Conservation (phyloP, 305 asterid genomes). For the Fraxinus dipetala region DNA sequence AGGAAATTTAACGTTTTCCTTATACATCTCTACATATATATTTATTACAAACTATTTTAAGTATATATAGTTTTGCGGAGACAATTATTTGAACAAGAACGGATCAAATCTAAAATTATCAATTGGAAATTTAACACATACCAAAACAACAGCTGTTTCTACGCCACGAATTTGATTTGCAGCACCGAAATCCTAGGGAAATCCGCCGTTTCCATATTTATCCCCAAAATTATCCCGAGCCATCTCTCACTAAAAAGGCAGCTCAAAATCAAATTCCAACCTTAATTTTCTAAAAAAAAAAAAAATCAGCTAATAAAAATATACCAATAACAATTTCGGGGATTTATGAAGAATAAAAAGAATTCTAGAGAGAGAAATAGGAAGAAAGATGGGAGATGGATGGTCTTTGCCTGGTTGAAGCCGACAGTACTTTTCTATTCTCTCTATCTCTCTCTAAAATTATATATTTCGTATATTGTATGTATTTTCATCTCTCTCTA, state of each 20-base stretch:
- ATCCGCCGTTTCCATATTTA: constrained; percentile 30
- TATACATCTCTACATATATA: constrained; percentile 16
- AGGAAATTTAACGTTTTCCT: constrained; percentile 23
- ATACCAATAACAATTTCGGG: background rate
- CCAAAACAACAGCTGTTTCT: constrained; percentile 27
- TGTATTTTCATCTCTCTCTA: background rate
- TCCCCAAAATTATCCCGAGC: constrained; percentile 23
- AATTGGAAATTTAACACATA: constrained; percentile 26
- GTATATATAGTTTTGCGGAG: background rate
- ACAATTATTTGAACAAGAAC: constrained; percentile 13
- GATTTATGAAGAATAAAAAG: constrained; percentile 13
- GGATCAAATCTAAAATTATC: constrained; percentile 8
- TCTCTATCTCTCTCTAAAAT: constrained; percentile 26
- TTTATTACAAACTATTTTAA: constrained; percentile 6
- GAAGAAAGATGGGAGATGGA: constrained; percentile 32
- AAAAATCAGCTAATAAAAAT: background rate
- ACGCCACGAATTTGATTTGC: constrained; percentile 17
- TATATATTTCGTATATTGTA: background rate
- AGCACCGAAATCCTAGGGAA: constrained; percentile 45
- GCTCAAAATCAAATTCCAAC: constrained; percentile 21
- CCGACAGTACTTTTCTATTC: constrained; percentile 57
- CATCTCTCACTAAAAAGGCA: constrained; percentile 24
- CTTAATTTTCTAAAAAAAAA: constrained; percentile 16
- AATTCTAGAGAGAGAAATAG: constrained; percentile 28
- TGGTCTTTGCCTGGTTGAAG: constrained; percentile 80